Base-by-base conservation (phyloP, 2,329 filamentous ascomycete genomes). In the Diplodia mutila region DNA sequence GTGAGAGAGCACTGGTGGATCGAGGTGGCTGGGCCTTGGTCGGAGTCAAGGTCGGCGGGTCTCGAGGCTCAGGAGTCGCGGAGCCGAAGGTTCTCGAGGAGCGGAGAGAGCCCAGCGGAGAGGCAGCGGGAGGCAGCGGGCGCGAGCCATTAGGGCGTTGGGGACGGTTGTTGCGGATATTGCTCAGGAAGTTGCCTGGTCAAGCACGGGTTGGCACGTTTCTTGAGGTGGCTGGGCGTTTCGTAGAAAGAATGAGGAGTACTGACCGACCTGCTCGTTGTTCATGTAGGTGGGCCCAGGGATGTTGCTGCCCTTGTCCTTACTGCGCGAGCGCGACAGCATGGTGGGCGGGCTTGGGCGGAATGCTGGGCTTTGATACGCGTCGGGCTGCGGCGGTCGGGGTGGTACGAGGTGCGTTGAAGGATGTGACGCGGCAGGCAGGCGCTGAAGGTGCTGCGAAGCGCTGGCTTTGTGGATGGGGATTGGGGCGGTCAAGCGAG, bases 121-220 rank as follows among this genome's bases (percentile, higher is more conserved):
- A 84, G 25, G 82, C 79, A 12, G n/a, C n/a, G n/a, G n/a, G n/a
- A n/a, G 87, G 87, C 54, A 85, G 85, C 69, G 91, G 90, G 71
- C 91, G 85, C 61, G 90, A 90, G 69, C 91, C 91, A 67, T 87
- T 90, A 9, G 91, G 91, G 67, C 91, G 86, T 42, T 85, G 83
- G 67, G 88, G 83, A 63, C 89, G 88, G 78, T 86, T 91, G 72
- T 85, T 87, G 72, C 91, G 89, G 42, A 94, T 85, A 71, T 89
- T 87, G 72, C 89, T 84, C 42, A 93, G 85, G 77, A 93, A 94
- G 69, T 84, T 83, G 71, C 89, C 91, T 93, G 79, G 69, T 46
- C 34, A 61, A 61, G 46, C 29, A 53, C 46, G 32, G 69, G 71
- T 70, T 68, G 65, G 53, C 48, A 29, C 18, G 49, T 29, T 11